Evolutionary conservation across 2,329 filamentous ascomycete genomes (phyloP), one percentile per base, ranked within the genome.

Genomic region (Tolypocladium sp.): DNA sequence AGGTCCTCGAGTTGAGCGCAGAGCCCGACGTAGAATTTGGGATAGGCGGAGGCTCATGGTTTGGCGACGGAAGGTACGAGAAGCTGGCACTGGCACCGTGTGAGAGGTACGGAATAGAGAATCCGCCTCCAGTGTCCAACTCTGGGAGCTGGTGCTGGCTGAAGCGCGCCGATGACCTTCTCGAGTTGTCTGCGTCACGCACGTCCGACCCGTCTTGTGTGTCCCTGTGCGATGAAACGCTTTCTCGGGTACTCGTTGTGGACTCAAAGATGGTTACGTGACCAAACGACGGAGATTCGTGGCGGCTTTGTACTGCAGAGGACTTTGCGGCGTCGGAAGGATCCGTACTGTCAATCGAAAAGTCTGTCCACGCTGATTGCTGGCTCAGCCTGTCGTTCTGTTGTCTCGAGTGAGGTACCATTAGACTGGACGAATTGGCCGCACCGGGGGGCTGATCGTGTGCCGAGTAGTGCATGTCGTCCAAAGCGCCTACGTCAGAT

Each of bases 351-450:
- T 82, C 81, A 12, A 85, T 72, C 0, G 82, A 83, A 61, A 82
- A 79, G 65, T 86, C 82, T 33, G 83, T 85, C 83, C 83, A 86
- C n/a, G 77, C 74, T 2, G 82, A 84, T 58, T 80, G 78, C 55
- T 83, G 80, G 62, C 82, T 85, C 25, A 73, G 70, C 42, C 82
- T 76, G 60, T 83, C 68, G 74, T 60, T 73, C 70, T 49, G 76
- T 70, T 57, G 75, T 67, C 56, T 76, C 66, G 63, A 76, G 68
- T 56, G 75, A 15, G 82, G 82, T 17, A 83, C 75, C 57, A 73
- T 71, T 10, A 84, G 72, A 59, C 74, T 79, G 58, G 75, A 75
- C 17, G 77, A 73, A 25, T 75, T 74, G 53, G 76, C 75, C 5
- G 72, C 63, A 13, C 60, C 67, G 17, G 67, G 66, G 33, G 67